These are phyloP conservation scores for Chalaropsis ovoidea DNA, from an alignment of 2,329 filamentous ascomycete species.

Conservation along the genomic window DNA sequence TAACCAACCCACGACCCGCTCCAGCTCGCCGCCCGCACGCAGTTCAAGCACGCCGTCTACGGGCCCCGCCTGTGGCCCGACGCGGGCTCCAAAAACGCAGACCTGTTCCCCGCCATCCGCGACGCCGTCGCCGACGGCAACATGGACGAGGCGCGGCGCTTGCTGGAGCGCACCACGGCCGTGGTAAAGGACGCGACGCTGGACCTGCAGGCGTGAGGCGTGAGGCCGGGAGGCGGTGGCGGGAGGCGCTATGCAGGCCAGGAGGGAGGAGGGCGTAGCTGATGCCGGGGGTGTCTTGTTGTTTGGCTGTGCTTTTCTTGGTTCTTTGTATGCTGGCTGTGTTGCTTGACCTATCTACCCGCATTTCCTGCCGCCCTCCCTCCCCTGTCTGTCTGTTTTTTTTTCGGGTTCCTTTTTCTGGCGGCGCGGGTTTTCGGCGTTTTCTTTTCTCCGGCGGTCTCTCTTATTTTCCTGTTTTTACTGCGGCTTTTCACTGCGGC, in stretches of 20 bases:
- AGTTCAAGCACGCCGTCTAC: slow-evolving; percentile 90
- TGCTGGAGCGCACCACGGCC: slow-evolving; percentile 60
- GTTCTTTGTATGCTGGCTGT: not conserved
- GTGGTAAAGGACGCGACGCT: slow-evolving; percentile 54
- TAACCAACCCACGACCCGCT: slow-evolving; percentile 24
- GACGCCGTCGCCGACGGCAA: slow-evolving; percentile 65
- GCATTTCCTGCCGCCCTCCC: not conserved
- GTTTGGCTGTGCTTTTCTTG: not conserved
- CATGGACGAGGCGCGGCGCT: slow-evolving; percentile 56
- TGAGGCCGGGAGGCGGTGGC: too few relatives aligned
- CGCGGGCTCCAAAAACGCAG: slow-evolving; percentile 42
- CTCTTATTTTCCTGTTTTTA: not conserved
- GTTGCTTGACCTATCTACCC: not conserved
- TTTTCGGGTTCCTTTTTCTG: slow-evolving; percentile 11
- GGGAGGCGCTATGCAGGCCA: too few relatives aligned
- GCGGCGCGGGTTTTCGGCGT: not conserved
- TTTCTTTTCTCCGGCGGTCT: not conserved
- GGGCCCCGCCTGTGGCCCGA: slow-evolving; percentile 70
- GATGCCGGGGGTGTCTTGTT: not conserved
- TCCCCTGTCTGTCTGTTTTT: not conserved
- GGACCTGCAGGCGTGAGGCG: slow-evolving; percentile 29
- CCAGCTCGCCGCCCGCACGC: slow-evolving; percentile 72
- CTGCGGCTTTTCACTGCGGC: too few relatives aligned
- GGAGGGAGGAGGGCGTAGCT: too few relatives aligned
- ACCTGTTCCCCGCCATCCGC: slow-evolving; percentile 70